phyloP scores from a whole-genome alignment of 1,284 basidiomycete genomes.

The Phellopilus nigrolimitatus region DNA sequence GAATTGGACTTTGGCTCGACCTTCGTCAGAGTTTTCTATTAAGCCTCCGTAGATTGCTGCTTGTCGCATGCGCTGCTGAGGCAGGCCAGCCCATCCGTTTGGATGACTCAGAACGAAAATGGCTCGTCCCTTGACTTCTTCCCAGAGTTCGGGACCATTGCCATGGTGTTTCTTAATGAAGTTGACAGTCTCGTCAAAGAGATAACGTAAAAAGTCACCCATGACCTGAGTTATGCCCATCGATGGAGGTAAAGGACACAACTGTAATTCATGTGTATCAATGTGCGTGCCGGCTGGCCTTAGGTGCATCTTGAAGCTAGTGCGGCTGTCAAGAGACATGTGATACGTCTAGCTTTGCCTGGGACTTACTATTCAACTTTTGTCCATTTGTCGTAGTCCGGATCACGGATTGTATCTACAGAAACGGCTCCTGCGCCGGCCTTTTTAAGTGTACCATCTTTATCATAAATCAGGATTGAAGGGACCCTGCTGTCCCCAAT shows the following conservation, averaged over 20 bases:
- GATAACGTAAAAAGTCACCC: slow-evolving; percentile 70
- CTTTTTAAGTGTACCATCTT: slow-evolving; percentile 52
- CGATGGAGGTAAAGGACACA: slow-evolving; percentile 53
- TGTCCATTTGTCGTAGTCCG: slow-evolving; percentile 69
- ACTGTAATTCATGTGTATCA: slow-evolving; percentile 73
- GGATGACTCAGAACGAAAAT: slow-evolving; percentile 72
- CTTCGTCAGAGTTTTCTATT: slow-evolving; percentile 63
- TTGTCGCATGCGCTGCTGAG: slow-evolving; percentile 69
- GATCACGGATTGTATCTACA: slow-evolving; percentile 48
- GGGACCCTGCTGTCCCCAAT: slow-evolving; percentile 75
- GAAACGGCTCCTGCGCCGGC: slow-evolving; percentile 71
- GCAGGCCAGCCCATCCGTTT: slow-evolving; percentile 79
- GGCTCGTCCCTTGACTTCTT: slow-evolving; percentile 46
- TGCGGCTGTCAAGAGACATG: slow-evolving; percentile 7
- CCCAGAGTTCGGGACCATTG: slow-evolving; percentile 59
- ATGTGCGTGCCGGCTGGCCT: slow-evolving; percentile 69
- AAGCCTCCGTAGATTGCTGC: slow-evolving; percentile 62
- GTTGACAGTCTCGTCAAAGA: slow-evolving; percentile 62
- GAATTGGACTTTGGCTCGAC: slow-evolving; percentile 62
- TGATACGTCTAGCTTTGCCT: no score
- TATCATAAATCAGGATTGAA: no score
- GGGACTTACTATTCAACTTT: slow-evolving; percentile 62
- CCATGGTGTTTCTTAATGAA: slow-evolving; percentile 74
- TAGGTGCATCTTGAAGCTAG: slow-evolving; percentile 71
- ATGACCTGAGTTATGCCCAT: slow-evolving; percentile 69